Evolutionary conservation across 73 alveolate genomes (phyloP).

Genomic region (Paramecium sonneborni): DNA sequence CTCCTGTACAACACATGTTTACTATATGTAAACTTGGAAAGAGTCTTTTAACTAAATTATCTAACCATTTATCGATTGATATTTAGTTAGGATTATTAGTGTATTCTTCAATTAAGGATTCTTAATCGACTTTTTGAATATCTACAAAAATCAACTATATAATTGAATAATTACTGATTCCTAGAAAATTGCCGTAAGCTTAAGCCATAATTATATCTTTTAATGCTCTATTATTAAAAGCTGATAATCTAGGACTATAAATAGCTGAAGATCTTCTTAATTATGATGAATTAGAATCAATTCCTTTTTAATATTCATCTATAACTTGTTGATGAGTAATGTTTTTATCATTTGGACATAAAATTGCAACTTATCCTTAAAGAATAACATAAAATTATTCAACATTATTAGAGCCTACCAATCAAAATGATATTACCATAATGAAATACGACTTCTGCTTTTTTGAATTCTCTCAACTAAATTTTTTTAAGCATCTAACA

Average conservation of each 20-base stretch:
- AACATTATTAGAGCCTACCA: conserved; percentile 23
- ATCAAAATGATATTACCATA: not conserved
- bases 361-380: conserved; percentile 3
- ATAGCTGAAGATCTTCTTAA: not conserved
- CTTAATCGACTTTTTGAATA: conserved; percentile 42
- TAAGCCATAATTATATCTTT: not conserved
- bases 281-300: not conserved
- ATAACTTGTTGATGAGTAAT: not conserved
- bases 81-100: not conserved
- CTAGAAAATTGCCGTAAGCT: conserved; percentile 35
- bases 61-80: conserved; percentile 9
- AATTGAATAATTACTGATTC: conserved; percentile 34
- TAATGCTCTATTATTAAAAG: not conserved
- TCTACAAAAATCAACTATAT: conserved; percentile 28
- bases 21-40: conserved; percentile 34
- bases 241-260: not conserved
- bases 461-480: not conserved
- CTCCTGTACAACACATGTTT: not conserved
- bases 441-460: conserved; percentile 52
- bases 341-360: conserved; percentile 29
- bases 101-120: conserved; percentile 22
- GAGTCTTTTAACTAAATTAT: not conserved
- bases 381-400: not conserved
- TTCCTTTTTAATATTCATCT: conserved; percentile 7
- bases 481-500: not conserved